Conservation (phyloP, 306 rosid species). For the Abrus pulchellus region DNA sequence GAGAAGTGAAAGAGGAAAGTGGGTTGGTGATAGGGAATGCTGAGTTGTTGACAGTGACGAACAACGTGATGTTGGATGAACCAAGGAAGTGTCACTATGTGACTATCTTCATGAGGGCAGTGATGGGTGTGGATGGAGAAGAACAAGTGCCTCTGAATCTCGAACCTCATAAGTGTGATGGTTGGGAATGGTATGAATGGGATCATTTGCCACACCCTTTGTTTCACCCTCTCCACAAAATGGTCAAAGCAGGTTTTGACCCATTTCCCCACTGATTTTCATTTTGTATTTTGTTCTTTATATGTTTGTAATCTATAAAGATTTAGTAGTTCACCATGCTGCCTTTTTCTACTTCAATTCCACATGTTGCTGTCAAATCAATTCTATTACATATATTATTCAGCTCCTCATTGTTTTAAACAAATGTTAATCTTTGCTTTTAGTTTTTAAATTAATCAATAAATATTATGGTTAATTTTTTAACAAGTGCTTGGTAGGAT, state of each 20-base stretch:
- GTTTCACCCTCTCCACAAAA: slow-evolving; percentile 70
- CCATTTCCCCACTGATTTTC: slow-evolving; percentile 58
- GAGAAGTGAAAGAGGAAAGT: slow-evolving; percentile 86
- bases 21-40: slow-evolving; percentile 61
- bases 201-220: slow-evolving; percentile 67
- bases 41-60: slow-evolving; percentile 64
- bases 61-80: slow-evolving; percentile 57
- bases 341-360: too few species aligned
- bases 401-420: too few species aligned
- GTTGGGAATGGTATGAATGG: slow-evolving; percentile 87
- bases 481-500: too few species aligned
- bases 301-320: too few species aligned
- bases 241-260: slow-evolving; percentile 59
- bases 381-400: too few species aligned
- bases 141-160: slow-evolving; percentile 56
- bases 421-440: too few species aligned
- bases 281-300: too few species aligned
- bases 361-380: too few species aligned
- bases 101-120: slow-evolving; percentile 63
- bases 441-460: too few species aligned
- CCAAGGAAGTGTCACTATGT: slow-evolving; percentile 71
- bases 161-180: slow-evolving; percentile 79
- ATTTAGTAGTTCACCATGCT: too few species aligned
- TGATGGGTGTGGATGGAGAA: slow-evolving; percentile 37
- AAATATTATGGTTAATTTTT: too few species aligned